These are phyloP conservation scores for Rubus idaeus DNA, from an alignment of 306 rosid species.

Conservation along the genomic window DNA sequence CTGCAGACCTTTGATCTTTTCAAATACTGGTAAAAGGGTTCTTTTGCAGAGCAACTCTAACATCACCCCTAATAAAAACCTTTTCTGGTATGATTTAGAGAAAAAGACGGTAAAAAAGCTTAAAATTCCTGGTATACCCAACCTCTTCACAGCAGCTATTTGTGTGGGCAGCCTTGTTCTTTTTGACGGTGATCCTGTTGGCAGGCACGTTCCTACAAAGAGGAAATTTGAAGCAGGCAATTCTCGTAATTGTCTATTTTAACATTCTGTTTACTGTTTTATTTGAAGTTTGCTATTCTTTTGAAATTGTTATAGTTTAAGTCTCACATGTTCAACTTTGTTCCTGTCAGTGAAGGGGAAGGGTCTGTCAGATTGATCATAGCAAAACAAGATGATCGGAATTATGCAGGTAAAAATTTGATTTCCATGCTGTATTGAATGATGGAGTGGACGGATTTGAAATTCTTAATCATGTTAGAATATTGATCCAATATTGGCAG, in stretches of 20 bases:
- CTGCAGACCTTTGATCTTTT: neutral
- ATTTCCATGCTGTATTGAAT: too few relatives aligned
- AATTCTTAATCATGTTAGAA: too few relatives aligned
- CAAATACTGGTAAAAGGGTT: neutral
- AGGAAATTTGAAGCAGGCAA: too few relatives aligned
- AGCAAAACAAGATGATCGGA: neutral
- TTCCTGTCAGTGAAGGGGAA: neutral
- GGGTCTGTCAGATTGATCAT: neutral
- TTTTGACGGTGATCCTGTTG: neutral
- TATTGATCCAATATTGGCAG: too few relatives aligned
- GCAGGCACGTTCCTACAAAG: neutral
- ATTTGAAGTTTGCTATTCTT: too few relatives aligned
- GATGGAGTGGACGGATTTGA: too few relatives aligned
- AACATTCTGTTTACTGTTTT: too few relatives aligned
- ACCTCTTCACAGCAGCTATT: fast-evolving
- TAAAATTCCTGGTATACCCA: neutral
- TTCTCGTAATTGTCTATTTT: too few relatives aligned
- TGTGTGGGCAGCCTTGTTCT: neutral
- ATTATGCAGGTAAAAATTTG: neutral
- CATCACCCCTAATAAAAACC: fast-evolving
- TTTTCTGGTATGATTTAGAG: neutral
- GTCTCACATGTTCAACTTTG: neutral
- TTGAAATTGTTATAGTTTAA: too few relatives aligned
- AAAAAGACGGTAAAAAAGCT: neutral
- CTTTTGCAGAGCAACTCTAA: fast-evolving